A percentile compares a stretch with the other conserved stretches of the same genome.
phyloP scores from a whole-genome alignment of 1,284 basidiomycete species.

The Malassezia slooffiae region DNA sequence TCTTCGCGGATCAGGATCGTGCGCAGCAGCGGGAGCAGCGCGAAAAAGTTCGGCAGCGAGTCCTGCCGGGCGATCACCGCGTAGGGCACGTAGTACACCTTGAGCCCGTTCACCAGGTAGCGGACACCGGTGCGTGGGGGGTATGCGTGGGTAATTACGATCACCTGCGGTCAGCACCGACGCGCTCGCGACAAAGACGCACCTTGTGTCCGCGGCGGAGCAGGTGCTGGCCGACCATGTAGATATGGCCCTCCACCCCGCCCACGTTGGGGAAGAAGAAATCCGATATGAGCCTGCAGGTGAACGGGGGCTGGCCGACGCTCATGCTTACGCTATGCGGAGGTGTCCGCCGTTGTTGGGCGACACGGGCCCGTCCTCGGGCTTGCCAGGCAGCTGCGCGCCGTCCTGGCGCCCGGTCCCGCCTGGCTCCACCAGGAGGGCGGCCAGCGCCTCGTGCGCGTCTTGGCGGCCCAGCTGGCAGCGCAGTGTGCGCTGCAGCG shows the following conservation, averaged over 20 bases:
- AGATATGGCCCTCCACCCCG: slow-evolving; percentile 94
- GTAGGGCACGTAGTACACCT: slow-evolving; percentile 90
- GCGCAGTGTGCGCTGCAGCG: background rate
- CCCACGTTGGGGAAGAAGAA: slow-evolving; percentile 93
- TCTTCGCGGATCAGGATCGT: slow-evolving; percentile 76
- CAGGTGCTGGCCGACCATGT: slow-evolving; percentile 55
- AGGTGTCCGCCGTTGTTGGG: background rate
- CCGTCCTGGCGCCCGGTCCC: background rate
- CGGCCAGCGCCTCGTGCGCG: background rate
- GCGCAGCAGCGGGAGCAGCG: slow-evolving; percentile 78
- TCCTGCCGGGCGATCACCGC: slow-evolving; percentile 60
- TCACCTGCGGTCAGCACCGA: slow-evolving; percentile 57
- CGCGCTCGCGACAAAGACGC: slow-evolving; percentile 15
- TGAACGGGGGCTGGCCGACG: background rate
- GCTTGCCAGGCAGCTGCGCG: background rate
- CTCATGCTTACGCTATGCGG: slow-evolving; percentile 13
- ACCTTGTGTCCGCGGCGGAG: slow-evolving; percentile 76
- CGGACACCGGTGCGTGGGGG: slow-evolving; percentile 74
- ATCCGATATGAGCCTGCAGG: slow-evolving; percentile 76
- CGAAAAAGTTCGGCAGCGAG: slow-evolving; percentile 86
- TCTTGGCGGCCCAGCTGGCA: no score
- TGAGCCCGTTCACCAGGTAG: slow-evolving; percentile 70
- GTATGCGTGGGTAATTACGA: slow-evolving; percentile 87
- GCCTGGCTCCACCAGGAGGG: background rate
- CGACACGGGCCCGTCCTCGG: background rate